Percentiles rank a stretch among this genome's conserved stretches.
Conservation (phyloP, 1,284 basidiomycete species). For the Puccinia polysora region DNA sequence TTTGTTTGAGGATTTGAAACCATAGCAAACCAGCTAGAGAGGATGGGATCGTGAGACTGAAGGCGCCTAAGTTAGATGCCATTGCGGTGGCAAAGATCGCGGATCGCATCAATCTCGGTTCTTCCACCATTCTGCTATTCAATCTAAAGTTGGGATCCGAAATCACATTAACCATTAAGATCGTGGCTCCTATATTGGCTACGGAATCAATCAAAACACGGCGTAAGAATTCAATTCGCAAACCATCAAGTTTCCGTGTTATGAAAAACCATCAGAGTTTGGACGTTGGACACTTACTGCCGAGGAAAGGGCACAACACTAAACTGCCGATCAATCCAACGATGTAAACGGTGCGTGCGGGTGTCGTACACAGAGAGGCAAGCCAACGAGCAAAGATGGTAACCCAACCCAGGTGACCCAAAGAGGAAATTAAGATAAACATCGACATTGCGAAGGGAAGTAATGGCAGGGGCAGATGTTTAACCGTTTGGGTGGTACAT, state of each 20-base stretch:
- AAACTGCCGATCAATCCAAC: constrained; percentile 40
- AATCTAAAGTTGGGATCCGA: constrained; percentile 2
- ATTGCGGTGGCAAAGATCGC: constrained; percentile 28
- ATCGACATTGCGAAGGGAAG: constrained; percentile 90
- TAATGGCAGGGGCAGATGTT: constrained; percentile 71
- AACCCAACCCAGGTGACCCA: constrained; percentile 85
- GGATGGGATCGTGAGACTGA: constrained; percentile 40
- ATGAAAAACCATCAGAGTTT: neutral
- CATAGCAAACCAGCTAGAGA: constrained; percentile 33
- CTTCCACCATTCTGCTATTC: neutral
- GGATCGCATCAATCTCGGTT: constrained; percentile 12
- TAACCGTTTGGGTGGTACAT: constrained; percentile 66
- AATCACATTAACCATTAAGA: constrained; percentile 69
- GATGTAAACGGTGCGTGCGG: constrained; percentile 19
- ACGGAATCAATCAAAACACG: too few relatives aligned
- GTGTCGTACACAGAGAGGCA: constrained; percentile 54
- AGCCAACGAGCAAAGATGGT: constrained; percentile 73
- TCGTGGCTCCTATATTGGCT: constrained; percentile 80
- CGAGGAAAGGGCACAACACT: constrained; percentile 56
- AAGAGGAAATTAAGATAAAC: constrained; percentile 85
- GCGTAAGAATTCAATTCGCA: too few relatives aligned
- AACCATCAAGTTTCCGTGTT: neutral
- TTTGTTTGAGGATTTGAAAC: constrained; percentile 28
- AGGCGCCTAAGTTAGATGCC: constrained; percentile 36
- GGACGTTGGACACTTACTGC: constrained; percentile 69